Conservation (phyloP, 352 stramenopile genomes). For the Phytopythium vexans region DNA sequence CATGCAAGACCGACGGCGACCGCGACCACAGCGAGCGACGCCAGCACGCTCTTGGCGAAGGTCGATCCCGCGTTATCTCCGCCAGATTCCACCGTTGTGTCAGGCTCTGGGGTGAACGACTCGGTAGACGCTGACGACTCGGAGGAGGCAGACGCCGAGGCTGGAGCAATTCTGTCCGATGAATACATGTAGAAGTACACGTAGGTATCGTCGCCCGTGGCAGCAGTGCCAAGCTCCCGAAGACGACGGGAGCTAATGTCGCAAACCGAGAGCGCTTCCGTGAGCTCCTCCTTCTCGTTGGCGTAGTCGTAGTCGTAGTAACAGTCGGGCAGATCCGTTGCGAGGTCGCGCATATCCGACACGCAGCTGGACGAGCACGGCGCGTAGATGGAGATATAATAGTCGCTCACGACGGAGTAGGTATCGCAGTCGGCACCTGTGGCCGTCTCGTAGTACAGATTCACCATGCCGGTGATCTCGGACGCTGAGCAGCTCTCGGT, state of each 20-base stretch:
- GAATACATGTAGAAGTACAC: constrained; percentile 1
- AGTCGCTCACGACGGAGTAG: constrained; percentile 12
- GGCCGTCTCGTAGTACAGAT: constrained; percentile 13
- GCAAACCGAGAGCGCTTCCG: constrained; percentile 1
- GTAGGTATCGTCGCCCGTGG: not conserved
- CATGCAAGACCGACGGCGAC: too few relatives aligned
- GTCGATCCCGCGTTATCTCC: too few relatives aligned
- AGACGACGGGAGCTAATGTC: not conserved
- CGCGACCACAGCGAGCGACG: too few relatives aligned
- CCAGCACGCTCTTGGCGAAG: too few relatives aligned
- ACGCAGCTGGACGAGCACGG: constrained; percentile 25
- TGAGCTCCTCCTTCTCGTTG: constrained; percentile 29
- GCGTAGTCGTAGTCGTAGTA: constrained; percentile 24
- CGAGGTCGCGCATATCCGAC: constrained; percentile 10
- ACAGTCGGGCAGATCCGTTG: constrained; percentile 22
- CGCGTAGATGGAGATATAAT: constrained; percentile 21
- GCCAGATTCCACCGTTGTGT: too few relatives aligned
- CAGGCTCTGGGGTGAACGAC: too few relatives aligned
- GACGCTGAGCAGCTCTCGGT: constrained; percentile 1
- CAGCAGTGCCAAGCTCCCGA: not conserved
- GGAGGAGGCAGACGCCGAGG: too few relatives aligned
- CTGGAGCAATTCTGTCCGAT: too few relatives aligned
- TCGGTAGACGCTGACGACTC: too few relatives aligned
- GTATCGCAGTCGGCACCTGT: constrained; percentile 15
- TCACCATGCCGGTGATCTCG: constrained; percentile 14